A percentile compares a stretch with the other conserved stretches of the same genome.
These are phyloP conservation scores for Lentinus brumalis DNA, from an alignment of 768 basidiomycete species.

Conservation along the genomic window DNA sequence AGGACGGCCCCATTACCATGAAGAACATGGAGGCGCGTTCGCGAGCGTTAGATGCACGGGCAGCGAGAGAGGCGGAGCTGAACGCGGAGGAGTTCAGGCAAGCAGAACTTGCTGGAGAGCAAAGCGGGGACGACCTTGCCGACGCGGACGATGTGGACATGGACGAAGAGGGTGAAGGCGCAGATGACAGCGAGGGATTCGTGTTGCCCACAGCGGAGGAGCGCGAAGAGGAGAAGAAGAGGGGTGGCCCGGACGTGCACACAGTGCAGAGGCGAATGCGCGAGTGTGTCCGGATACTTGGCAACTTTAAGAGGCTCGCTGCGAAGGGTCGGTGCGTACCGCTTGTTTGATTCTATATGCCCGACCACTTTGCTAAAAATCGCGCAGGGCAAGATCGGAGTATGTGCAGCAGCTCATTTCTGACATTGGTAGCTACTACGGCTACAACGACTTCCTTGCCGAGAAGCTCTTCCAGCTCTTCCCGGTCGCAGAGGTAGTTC, in stretches of 20 bases:
- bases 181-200: conserved; percentile 50
- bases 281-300: conserved; percentile 70
- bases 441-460: conserved; percentile 93
- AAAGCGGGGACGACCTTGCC: conserved; percentile 53
- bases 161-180: conserved; percentile 36
- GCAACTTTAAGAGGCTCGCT: conserved; percentile 69
- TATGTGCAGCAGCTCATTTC: conserved; percentile 84
- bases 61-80: conserved; percentile 66
- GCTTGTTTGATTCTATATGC: background rate
- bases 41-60: conserved; percentile 70
- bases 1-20: conserved; percentile 64
- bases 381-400: conserved; percentile 81
- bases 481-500: conserved; percentile 81
- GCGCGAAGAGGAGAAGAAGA: conserved; percentile 68
- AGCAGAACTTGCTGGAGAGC: conserved; percentile 48
- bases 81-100: conserved; percentile 66
- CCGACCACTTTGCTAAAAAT: background rate
- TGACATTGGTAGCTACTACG: conserved; percentile 95
- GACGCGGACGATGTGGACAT: conserved; percentile 41
- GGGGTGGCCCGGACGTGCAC: conserved; percentile 71
- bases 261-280: conserved; percentile 80
- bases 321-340: conserved; percentile 64
- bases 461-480: conserved; percentile 96
- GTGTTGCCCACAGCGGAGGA: conserved; percentile 71
- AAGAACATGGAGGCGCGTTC: conserved; percentile 84